These are phyloP conservation scores for Wallemia ichthyophaga DNA, from an alignment of 1,284 basidiomycete genomes.

Conservation along the genomic window DNA sequence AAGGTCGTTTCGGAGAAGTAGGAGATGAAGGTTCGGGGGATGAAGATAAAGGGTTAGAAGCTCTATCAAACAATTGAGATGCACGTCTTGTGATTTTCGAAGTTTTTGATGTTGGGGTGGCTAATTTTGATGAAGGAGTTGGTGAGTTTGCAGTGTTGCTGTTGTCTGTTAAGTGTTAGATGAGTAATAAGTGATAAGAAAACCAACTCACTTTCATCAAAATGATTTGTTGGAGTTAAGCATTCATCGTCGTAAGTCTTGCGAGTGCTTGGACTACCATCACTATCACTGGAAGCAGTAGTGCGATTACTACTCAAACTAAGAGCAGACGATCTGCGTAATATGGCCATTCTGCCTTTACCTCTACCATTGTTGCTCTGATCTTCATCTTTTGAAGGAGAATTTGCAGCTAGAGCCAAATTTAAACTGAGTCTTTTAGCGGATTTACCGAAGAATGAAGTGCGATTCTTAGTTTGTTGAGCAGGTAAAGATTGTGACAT, in stretches of 20 bases:
- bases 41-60: not conserved
- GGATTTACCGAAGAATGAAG: not conserved
- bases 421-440: not conserved
- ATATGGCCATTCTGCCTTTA: not conserved
- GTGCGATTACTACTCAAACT: not conserved
- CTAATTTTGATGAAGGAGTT: not conserved
- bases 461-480: not conserved
- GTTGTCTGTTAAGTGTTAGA: not conserved
- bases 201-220: not conserved
- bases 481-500: not conserved
- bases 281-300: not conserved
- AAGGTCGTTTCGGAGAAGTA: not conserved
- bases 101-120: not conserved
- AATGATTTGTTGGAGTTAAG: not conserved
- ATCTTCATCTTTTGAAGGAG: not conserved
- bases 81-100: not conserved
- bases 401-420: not conserved
- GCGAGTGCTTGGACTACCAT: not conserved
- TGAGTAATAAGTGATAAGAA: not conserved
- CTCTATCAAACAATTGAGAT: not conserved
- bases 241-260: not conserved
- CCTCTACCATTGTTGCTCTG: not conserved
- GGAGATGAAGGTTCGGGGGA: not conserved
- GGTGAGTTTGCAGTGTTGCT: not conserved
- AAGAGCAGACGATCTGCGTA: not conserved